A percentile compares a stretch with the other conserved stretches of the same genome.
Evolutionary conservation across 108 stramenopile species (phyloP).

Genomic region (Seminavis robusta): DNA sequence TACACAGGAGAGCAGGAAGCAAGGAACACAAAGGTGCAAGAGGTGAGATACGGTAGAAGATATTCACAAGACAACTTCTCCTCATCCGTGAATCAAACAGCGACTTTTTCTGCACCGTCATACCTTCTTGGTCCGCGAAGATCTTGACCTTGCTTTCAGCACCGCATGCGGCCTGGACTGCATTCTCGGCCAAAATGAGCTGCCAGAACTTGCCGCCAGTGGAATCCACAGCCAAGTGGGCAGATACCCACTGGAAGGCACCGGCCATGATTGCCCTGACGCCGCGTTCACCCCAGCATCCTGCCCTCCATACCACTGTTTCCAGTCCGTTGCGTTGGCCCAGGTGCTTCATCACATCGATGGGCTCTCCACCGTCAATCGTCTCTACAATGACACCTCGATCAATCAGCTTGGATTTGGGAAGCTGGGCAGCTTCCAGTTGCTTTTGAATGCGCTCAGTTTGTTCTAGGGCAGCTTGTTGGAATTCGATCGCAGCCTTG

Average conservation of each 20-base stretch:
- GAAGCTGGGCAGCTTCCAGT: slow-evolving; percentile 53
- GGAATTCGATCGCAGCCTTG: slow-evolving; percentile 67
- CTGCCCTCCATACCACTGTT: slow-evolving; percentile 85
- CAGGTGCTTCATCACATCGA: slow-evolving; percentile 85
- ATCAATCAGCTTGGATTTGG: slow-evolving; percentile 48
- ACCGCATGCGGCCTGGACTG: slow-evolving; percentile 84
- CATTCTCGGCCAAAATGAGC: slow-evolving; percentile 82
- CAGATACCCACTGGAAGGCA: slow-evolving; percentile 86
- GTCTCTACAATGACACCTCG: slow-evolving; percentile 71
- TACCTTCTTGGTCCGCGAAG: slow-evolving; percentile 73
- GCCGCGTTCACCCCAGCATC: slow-evolving; percentile 75
- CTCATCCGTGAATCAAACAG: too few species aligned
- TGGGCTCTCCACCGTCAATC: slow-evolving; percentile 64
- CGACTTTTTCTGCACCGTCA: too few species aligned
- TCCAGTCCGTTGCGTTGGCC: slow-evolving; percentile 69
- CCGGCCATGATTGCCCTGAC: slow-evolving; percentile 71
- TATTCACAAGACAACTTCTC: too few species aligned
- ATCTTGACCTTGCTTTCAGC: slow-evolving; percentile 77
- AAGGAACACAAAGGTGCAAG: too few species aligned
- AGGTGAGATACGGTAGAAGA: too few species aligned
- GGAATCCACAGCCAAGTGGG: slow-evolving; percentile 85
- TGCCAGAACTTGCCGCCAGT: slow-evolving; percentile 88
- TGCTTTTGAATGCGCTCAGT: slow-evolving; percentile 67
- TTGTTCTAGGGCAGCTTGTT: slow-evolving; percentile 59
- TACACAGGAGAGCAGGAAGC: too few species aligned